Percentiles rank a stretch among this genome's conserved stretches.
Evolutionary conservation across 2,329 filamentous ascomycete genomes (phyloP).

Genomic region (Alternaria sp.): DNA sequence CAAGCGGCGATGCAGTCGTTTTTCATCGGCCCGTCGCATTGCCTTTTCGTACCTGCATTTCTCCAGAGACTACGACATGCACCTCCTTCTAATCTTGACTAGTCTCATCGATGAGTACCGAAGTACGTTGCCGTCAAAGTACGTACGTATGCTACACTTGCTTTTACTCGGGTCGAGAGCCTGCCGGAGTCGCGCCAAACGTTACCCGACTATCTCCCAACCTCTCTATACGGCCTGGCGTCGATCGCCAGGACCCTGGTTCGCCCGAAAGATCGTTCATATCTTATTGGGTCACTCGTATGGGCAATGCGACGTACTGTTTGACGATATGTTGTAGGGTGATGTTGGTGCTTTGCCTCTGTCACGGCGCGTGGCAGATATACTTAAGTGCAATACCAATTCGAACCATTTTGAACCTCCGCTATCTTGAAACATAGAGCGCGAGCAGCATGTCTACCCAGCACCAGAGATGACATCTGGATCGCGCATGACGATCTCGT

Average conservation of each 20-base stretch:
- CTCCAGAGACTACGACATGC: neutral
- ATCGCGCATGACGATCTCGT: neutral
- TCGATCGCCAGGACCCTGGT: neutral
- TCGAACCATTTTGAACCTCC: neutral
- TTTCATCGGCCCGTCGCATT: neutral
- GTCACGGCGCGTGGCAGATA: neutral
- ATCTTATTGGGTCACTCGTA: neutral
- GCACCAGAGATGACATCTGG: neutral
- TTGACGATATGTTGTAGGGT: neutral
- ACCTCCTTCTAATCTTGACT: neutral
- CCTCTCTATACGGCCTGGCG: neutral
- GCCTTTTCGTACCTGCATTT: neutral
- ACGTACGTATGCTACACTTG: neutral
- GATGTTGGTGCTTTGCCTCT: neutral
- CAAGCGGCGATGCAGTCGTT: neutral
- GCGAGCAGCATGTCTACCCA: neutral
- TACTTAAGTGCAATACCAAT: neutral
- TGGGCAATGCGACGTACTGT: neutral
- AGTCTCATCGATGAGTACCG: neutral
- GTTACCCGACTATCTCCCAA: neutral
- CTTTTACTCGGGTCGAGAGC: neutral
- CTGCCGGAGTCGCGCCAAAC: neutral
- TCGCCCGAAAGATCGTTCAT: neutral
- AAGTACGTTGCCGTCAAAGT: neutral
- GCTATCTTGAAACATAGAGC: neutral